Evolutionary conservation across 73 alveolate species (phyloP).

Genomic region (Diophrys sp.): DNA sequence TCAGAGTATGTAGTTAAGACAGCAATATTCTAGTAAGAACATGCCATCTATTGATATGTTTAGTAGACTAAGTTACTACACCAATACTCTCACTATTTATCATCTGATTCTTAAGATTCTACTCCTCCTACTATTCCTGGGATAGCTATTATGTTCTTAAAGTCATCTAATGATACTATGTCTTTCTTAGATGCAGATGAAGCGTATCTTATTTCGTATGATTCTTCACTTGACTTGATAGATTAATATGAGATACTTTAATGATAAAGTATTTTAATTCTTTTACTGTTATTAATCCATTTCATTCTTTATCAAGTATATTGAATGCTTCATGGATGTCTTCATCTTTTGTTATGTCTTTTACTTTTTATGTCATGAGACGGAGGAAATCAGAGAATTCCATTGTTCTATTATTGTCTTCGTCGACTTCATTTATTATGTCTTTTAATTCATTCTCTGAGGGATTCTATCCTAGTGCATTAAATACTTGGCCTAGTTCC

Average conservation of each 20-base stretch:
- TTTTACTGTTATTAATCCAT: constrained; percentile 31
- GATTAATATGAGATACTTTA: constrained; percentile 54
- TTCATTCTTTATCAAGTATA: constrained; percentile 50
- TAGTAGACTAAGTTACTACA: too few species aligned
- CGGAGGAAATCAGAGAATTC: constrained; percentile 63
- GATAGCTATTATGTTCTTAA: neutral
- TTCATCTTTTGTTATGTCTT: constrained; percentile 58
- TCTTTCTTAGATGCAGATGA: neutral
- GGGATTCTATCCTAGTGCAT: constrained; percentile 58
- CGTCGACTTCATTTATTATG: constrained; percentile 68
- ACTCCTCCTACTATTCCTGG: too few species aligned
- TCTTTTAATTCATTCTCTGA: constrained; percentile 72
- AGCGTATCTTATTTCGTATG: constrained; percentile 49
- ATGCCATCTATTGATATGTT: too few species aligned
- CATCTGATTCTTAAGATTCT: too few species aligned
- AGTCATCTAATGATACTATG: neutral
- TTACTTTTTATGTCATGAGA: constrained; percentile 56
- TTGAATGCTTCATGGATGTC: constrained; percentile 62
- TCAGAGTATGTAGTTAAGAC: too few species aligned
- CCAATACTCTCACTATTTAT: too few species aligned
- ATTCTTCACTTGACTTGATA: constrained; percentile 49
- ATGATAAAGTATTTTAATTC: constrained; percentile 60
- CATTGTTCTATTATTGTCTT: constrained; percentile 60
- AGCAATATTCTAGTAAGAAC: too few species aligned
- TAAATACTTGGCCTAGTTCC: constrained; percentile 71